Evolutionary conservation across 2,329 filamentous ascomycete genomes (phyloP), one percentile per base, ranked within the genome.

Genomic region (Arthroderma sp.): DNA sequence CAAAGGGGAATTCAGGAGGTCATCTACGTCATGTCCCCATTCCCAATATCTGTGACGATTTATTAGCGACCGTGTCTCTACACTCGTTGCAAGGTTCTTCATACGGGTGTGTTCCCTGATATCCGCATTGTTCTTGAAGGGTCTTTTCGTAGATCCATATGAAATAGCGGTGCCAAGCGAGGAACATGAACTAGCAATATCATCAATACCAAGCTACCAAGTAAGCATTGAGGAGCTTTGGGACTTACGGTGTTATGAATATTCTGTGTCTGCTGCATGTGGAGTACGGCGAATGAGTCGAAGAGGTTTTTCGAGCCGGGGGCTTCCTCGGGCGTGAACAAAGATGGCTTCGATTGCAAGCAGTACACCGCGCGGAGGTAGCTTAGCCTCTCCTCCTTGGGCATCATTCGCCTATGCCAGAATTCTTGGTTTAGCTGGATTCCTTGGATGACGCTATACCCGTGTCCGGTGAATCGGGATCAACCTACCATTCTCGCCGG

Each of bases 141-240:
- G 58, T 57, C 46, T 58, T 53, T 46, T 68, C 66, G 45, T 62
- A 66, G 8, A 59, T 50, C 34, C 49, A 55, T 32, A 61, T 49
- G 47, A 61, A 64, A 42, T 62, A 62, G 29, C 65, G 59, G 46
- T 67, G 66, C 61, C 63, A 65, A 30, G 57, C 51, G 32, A 66
- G 54, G 36, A 55, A 54, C 11, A 44, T 43, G 29, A 22, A 28
- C 46, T 39, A 22, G 22, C 22, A 11, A 10, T 39, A 6, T 22
- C 11, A 39, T 15, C 6, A 6, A 22, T 2, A 39, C 9, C 10
- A 22, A 10, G 22, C 10, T 22, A 34, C 8, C 11, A 34, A 11
- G 11, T 34, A 34, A 11, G 2, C 2, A 8, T 34, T 10, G 15
- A 22, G 15, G 15, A 22, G 15, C 15, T 22, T 22, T 22, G 15